Conservation (phyloP, 257 asterid species). For the Plantago ovata region DNA sequence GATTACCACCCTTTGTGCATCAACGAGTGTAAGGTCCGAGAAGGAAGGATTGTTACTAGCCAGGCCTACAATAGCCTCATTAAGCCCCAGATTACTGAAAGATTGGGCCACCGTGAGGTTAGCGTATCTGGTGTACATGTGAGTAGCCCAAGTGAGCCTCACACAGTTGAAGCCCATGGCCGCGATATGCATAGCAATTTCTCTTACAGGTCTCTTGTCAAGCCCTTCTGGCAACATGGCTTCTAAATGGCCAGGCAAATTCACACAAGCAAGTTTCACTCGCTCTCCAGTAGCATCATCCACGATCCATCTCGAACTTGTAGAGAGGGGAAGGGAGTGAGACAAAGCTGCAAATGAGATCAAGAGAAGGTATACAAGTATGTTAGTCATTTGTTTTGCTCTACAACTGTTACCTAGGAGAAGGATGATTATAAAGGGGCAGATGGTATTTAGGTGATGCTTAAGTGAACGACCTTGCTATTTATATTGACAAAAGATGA, state of each 20-base stretch:
- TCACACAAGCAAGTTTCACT: slow-evolving; percentile 48
- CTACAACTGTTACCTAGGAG: too few species aligned
- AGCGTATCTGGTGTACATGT: slow-evolving; percentile 44
- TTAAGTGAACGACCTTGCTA: too few species aligned
- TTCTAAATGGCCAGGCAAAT: slow-evolving; percentile 56
- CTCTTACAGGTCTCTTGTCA: slow-evolving; percentile 28
- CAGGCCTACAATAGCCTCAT: slow-evolving; percentile 28
- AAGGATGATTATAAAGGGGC: too few species aligned
- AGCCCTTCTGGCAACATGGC: slow-evolving; percentile 70
- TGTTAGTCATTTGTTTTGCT: too few species aligned
- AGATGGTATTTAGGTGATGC: too few species aligned
- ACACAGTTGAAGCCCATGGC: slow-evolving; percentile 67
- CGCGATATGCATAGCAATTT: slow-evolving; percentile 23
- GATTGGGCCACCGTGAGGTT: slow-evolving; percentile 29
- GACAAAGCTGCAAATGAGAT: background rate
- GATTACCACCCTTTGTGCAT: slow-evolving; percentile 53
- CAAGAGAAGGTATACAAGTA: background rate
- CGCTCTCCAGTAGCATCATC: slow-evolving; percentile 36
- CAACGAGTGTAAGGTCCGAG: slow-evolving; percentile 29
- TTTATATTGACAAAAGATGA: too few species aligned
- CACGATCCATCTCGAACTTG: slow-evolving; percentile 54
- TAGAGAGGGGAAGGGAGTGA: slow-evolving; percentile 44
- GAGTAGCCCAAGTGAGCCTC: slow-evolving; percentile 60
- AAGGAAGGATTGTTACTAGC: slow-evolving; percentile 32
- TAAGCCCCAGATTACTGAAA: slow-evolving; percentile 28